These are phyloP conservation scores for Alternaria conjuncta DNA, from an alignment of 2,329 filamentous ascomycete genomes.

Conservation along the genomic window DNA sequence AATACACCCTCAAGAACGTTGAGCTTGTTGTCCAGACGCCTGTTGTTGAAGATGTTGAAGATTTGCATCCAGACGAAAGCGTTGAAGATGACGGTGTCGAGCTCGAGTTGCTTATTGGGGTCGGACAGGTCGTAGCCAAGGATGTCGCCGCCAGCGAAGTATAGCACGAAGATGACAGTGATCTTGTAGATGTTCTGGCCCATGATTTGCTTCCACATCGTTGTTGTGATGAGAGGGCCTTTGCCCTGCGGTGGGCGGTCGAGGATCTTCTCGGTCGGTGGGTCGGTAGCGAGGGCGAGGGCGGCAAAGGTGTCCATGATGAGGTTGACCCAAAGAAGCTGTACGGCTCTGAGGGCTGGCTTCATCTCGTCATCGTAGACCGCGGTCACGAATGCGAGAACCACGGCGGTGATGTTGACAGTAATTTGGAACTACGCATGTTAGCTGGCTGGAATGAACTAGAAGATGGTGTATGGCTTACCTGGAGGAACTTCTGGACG, in stretches of 20 bases:
- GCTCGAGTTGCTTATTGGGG: constrained; percentile 50
- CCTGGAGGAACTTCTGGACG: constrained; percentile 92
- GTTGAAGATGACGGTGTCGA: constrained; percentile 71
- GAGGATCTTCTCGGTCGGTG: constrained; percentile 94
- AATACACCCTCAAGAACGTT: constrained; percentile 66
- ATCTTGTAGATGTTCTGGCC: constrained; percentile 68
- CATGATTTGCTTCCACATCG: constrained; percentile 71
- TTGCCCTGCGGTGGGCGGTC: constrained; percentile 84
- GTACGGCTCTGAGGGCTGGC: constrained; percentile 91
- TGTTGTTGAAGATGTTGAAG: constrained; percentile 72
- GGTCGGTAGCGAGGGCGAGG: constrained; percentile 95
- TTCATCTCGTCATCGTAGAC: constrained; percentile 82
- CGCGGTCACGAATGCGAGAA: constrained; percentile 97
- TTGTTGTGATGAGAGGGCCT: constrained; percentile 72
- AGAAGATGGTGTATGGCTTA: constrained; percentile 43
- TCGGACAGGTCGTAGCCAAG: constrained; percentile 58
- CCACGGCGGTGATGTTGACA: constrained; percentile 96
- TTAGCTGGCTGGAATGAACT: constrained; percentile 2
- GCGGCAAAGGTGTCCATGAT: constrained; percentile 96
- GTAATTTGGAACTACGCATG: constrained; percentile 78
- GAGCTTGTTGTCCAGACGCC: constrained; percentile 67
- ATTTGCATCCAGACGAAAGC: constrained; percentile 77
- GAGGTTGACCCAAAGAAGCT: constrained; percentile 96
- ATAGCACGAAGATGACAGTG: constrained; percentile 63
- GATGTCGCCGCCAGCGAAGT: constrained; percentile 66